Base-by-base conservation (phyloP, 306 rosid species). In the Quercus agrifolia region DNA sequence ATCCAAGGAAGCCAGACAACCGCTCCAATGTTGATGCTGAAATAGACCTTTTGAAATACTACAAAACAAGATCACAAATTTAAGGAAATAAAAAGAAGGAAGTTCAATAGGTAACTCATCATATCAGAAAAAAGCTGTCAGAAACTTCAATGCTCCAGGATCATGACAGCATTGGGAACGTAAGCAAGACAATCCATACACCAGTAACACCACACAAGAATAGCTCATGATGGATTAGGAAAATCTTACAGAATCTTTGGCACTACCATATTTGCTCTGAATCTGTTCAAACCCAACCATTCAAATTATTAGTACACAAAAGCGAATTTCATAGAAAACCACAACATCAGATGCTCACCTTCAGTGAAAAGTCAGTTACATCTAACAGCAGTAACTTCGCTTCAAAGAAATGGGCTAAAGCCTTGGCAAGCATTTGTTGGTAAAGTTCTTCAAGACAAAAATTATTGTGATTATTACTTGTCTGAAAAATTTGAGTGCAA, bases 361-460 rank as follows among this genome's bases (percentile, higher is more conserved):
- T 96, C 74, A 96, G 78, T 44, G 94, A 90, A 82, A 96, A 96
- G 69, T 91, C 94, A 1, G 97, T 91, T 35, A 91, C 79, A 88
- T 96, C 99, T 59, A 96, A 86, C 74, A 96, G 89, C 85, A 96
- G 91, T 74, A 96, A 84, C 83, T 91, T 96, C n/a, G 97, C 99
- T 77, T 91, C 94, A 73, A 90, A 96, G 86, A 85, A 91, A 89
- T 96, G 99, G 46, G 99, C 87, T 78, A 96, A 91, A 87, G 99
- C 99, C 90, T 89, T 96, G 70, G 98, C 98, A 80, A 96, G 97
- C 91, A 93, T 82, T 86, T 96, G 99, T 35, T 93, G 98, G 83
- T 96, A 96, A 75, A 87, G 94, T 80, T 96, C 99, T 95, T 73
- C 73, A 88, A 79, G 46, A 19, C 1, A 46, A 15, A n/a, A n/a